Base-by-base conservation (phyloP, 768 basidiomycete species). In the Piloderma croceum region DNA sequence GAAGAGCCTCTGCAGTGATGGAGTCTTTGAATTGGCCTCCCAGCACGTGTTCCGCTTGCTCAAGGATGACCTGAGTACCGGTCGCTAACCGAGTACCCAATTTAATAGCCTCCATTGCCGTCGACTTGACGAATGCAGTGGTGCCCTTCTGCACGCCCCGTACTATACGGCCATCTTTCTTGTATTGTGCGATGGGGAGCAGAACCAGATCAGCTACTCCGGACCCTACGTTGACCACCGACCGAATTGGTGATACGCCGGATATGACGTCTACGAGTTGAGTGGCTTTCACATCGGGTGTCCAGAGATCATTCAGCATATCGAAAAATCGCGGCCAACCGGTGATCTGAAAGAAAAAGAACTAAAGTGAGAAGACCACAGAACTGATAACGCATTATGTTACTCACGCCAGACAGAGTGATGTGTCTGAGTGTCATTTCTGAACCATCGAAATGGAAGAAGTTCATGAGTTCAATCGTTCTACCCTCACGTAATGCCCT, bases 401-500 rank as follows among this genome's bases (percentile, higher is more conserved):
- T 13, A 71, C 90, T 56, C 59, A 97, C 93, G 22, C 96, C 96
- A 44, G 83, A 79, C 23, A 98, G 59, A 13, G 89, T 90, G 47
- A 98, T 83, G 54, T 96, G 92, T 42, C 96, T 74, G 38, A 99
- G 62, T 0, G 92, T 96, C 91, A 99, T 98, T 61, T 97, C 96
- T 3, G 94, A 88, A 1, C 90, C 93, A 52, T 98, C 96, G 49
- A 98, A 99, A 63, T 98, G 93, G 82, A 99, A 99, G 62, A 99
- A 98, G 58, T 99, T 99, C 94, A 99, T 98, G 34, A 99, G 64
- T 57, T 99, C 96, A 45, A 94, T 94, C 1, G 91, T 92, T 60
- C 74, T 79, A 11, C 96, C 96, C 45, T 92, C 85, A 27, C 81
- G 76, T 42, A 99, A 67, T 7, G 93, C 96, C 46, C 79, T 69